Evolutionary conservation across 306 rosid species (phyloP), one percentile per base, ranked within the genome.

Genomic region (Malus sylvestris): DNA sequence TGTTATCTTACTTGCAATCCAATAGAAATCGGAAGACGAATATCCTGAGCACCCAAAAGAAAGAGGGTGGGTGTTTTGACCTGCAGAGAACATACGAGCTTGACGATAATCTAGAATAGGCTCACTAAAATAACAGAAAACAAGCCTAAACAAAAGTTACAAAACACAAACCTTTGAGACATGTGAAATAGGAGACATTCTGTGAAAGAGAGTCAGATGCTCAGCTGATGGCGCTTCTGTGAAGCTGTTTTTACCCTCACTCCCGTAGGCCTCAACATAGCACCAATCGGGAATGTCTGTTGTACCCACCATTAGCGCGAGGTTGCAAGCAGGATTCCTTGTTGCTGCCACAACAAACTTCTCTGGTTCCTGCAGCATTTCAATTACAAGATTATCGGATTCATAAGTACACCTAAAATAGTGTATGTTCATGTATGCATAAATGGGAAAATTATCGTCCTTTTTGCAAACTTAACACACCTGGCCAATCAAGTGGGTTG

Each of bases 401-500:
- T 46, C 30, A 57, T 16, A 4, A 44, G 61, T 7, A 55, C 8
- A 76, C 35, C 44, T 27, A 55, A 11, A 20, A 32, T 40, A 68
- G 38, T 33, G 38, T 33, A 32, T 33, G 38, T 33, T 33, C 38
- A 0, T 33, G 6, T 33, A 33, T 1, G 38, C 38, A 32, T 32
- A 33, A 33, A 33, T 33, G 38, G 38, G 38, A 33, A 33, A 33
- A 1, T 33, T 33, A 33, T 33, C 38, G 38, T 45, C 40, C 30
- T 62, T 45, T 52, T 66, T 35, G 51, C 13, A 29, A n/a, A 74
- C 68, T 70, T 70, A 76, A 74, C 57, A 71, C 55, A 91, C 98
- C 97, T 95, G 97, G 84, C 98, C 97, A 84, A 95, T 95, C 89
- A 95, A 88, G 89, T 95, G 98, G 81, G 97, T 88, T 79, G 96